A percentile compares a stretch with the other conserved stretches of the same genome.
Evolutionary conservation across 2,329 filamentous ascomycete genomes (phyloP).

Genomic region (Westerdykella sp.): DNA sequence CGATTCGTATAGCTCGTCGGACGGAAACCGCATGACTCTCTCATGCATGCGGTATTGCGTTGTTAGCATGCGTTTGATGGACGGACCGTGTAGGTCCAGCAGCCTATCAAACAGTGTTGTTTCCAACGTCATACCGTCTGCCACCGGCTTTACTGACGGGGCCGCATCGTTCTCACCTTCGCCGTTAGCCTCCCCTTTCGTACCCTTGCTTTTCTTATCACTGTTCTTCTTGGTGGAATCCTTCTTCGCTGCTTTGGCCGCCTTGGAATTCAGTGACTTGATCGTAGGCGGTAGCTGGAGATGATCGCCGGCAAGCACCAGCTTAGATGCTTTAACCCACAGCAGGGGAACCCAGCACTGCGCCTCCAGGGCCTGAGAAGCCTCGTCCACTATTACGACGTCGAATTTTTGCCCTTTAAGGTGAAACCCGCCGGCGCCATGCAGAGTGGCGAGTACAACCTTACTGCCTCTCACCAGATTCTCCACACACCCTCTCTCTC

Average conservation of each 20-base stretch:
- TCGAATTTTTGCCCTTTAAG: conserved; percentile 77
- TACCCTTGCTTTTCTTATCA: conserved; percentile 37
- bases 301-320: conserved; percentile 89
- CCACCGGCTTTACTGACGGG: conserved; percentile 17
- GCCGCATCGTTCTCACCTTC: conserved; percentile 27
- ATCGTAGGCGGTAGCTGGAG: conserved; percentile 91
- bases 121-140: conserved; percentile 57
- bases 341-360: conserved; percentile 94
- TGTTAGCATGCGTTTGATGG: conserved; percentile 90
- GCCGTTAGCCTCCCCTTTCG: conserved; percentile 20
- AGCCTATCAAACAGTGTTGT: conserved; percentile 91
- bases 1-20: conserved; percentile 76
- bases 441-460: conserved; percentile 86
- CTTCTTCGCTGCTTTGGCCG: conserved; percentile 27
- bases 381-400: conserved; percentile 92
- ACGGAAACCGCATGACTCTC: conserved; percentile 90
- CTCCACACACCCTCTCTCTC: conserved; percentile 75
- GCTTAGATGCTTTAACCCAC: conserved; percentile 63
- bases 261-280: conserved; percentile 59
- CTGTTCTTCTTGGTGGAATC: conserved; percentile 27
- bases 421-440: conserved; percentile 84
- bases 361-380: conserved; percentile 89
- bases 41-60: conserved; percentile 99
- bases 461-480: conserved; percentile 70
- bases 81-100: conserved; percentile 69